A percentile compares a stretch with the other conserved stretches of the same genome.
These are phyloP conservation scores for Neurospora sp. DNA, from an alignment of 495 filamentous ascomycete species.

Conservation along the genomic window DNA sequence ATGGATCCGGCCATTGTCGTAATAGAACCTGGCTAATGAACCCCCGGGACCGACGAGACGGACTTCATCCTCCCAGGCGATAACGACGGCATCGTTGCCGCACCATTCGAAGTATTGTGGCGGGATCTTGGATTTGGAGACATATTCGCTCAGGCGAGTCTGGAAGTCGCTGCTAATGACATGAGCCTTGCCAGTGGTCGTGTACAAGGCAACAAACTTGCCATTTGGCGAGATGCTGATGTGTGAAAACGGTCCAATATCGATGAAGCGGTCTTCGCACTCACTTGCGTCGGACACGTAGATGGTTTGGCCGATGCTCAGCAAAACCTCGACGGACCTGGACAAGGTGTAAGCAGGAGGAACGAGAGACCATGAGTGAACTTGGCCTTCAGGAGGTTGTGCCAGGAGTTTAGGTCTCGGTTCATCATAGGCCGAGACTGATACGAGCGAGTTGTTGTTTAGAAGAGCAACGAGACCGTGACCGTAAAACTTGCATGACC, in stretches of 20 bases:
- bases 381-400: constrained; percentile 60
- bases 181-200: constrained; percentile 74
- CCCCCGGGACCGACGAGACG: constrained; percentile 84
- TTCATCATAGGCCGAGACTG: constrained; percentile 82
- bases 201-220: constrained; percentile 76
- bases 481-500: constrained; percentile 80
- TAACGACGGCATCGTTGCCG: constrained; percentile 85
- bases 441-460: constrained; percentile 75
- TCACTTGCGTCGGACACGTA: constrained; percentile 80
- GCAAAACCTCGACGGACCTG: constrained; percentile 86
- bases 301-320: constrained; percentile 78
- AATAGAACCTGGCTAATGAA: constrained; percentile 71
- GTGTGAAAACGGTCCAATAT: constrained; percentile 87
- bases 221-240: constrained; percentile 86
- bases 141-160: constrained; percentile 80
- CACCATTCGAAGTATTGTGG: constrained; percentile 92
- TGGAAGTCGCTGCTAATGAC: constrained; percentile 94
- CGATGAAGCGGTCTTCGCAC: constrained; percentile 78
- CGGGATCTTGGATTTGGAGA: constrained; percentile 71
- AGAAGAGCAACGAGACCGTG: constrained; percentile 89
- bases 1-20: constrained; percentile 76
- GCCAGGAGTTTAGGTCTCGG: constrained; percentile 79
- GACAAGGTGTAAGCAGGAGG: constrained; percentile 84
- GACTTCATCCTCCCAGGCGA: constrained; percentile 98
- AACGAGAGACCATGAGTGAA: constrained; percentile 84